Evolutionary conservation across 2,329 filamentous ascomycete species (phyloP), one percentile per base, ranked within the genome.

Genomic region (Aspergillus terreus): DNA sequence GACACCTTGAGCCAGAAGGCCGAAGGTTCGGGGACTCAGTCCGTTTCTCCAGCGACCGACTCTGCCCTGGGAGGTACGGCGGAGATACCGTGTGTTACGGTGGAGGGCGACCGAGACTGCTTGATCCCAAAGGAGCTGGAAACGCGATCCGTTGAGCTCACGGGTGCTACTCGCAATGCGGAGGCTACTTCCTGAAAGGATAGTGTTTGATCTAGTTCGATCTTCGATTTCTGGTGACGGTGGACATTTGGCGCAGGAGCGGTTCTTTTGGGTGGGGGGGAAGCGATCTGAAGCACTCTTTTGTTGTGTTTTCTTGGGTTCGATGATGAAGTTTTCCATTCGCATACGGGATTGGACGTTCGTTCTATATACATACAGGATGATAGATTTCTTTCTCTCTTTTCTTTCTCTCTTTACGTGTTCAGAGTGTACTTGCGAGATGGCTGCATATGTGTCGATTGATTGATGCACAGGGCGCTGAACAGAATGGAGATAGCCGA

Each of bases 51-150:
- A 2, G 51, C 57, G 17, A 46, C 55, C 32, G 62, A 60, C 11
- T 17, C 46, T 17, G 53, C 54, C 46, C 33, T 56, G 2, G 41
- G 45, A 4, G 38, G 56, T 6, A 33, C 53, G 15, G 35, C 45
- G 7, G 56, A 58, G 15, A 30, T 30, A 10, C 27, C 61, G 12
- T 41, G 42, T 4, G 45, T 49, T n/a, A 52, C 50, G 11, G 12
- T 53, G n/a, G 58, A 56, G 17, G 61, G 60, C 38, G 48, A 52
- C 35, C 50, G 53, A 10, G 47, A 58, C 17, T 57, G 50, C 41
- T 47, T 64, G 4, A 58, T 57, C 25, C 64, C 69, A 0, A 71
- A 72, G 45, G 70, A 72, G 54, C 56, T 72, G 4, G 67, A 71
- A 44, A 62, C 65, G 17, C 65, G 66, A 12, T 71, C 70, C 5